Evolutionary conservation across 169 alveolate species (phyloP).

Genomic region (Eimeria acervulina): DNA sequence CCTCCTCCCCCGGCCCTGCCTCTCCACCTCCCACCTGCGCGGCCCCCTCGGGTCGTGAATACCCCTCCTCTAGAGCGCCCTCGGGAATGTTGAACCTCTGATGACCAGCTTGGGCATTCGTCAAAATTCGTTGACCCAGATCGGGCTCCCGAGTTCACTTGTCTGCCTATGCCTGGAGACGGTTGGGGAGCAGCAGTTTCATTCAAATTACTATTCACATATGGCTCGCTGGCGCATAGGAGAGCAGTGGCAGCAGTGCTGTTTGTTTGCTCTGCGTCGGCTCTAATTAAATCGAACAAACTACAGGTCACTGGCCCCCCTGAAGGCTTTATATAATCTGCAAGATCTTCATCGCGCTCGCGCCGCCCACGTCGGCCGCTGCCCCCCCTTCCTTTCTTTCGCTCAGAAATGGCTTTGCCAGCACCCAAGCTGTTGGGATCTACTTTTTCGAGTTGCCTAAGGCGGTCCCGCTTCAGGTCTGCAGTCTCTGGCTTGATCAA

Average conservation of each 20-base stretch:
- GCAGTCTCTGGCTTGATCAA: conserved; percentile 22
- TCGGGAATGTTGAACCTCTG: neutral
- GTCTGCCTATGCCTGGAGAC: neutral
- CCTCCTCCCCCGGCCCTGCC: conserved; percentile 53
- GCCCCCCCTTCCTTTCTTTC: conserved; percentile 52
- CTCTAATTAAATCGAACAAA: conserved; percentile 44
- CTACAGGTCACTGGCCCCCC: conserved; percentile 59
- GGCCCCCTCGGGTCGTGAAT: conserved; percentile 22
- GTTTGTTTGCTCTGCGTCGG: conserved; percentile 73
- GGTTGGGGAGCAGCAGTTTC: conserved; percentile 17
- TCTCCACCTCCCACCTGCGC: conserved; percentile 65
- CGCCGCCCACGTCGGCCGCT: conserved; percentile 78
- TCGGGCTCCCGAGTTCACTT: neutral
- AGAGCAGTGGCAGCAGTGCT: conserved; percentile 71
- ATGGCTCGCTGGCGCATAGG: conserved; percentile 50
- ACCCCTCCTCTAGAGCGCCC: conserved; percentile 27
- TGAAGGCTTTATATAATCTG: conserved; percentile 54
- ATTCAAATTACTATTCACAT: neutral
- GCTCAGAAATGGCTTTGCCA: conserved; percentile 8
- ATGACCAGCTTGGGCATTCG: neutral
- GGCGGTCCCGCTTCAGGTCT: conserved; percentile 56
- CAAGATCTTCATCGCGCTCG: conserved; percentile 47
- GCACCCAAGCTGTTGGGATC: conserved; percentile 58
- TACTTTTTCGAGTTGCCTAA: conserved; percentile 63
- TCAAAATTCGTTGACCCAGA: neutral